Evolutionary conservation across 2,329 filamentous ascomycete species (phyloP), one percentile per base, ranked within the genome.

Genomic region (Metarhizium album): DNA sequence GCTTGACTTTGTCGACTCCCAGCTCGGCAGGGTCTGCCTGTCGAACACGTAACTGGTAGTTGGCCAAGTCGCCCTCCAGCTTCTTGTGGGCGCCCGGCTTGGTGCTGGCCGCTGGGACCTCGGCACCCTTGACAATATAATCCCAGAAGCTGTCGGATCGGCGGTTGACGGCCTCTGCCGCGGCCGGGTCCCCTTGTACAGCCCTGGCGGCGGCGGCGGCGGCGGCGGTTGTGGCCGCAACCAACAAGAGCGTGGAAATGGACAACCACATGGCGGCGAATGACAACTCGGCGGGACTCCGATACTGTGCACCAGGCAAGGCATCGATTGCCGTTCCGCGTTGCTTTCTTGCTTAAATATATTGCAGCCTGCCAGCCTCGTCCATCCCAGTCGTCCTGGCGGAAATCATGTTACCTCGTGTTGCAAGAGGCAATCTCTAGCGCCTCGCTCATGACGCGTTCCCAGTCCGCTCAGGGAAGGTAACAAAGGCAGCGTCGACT

Each of bases 1-100:
- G 91, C 82, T 95, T 97, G 63, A 96, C 90, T 45, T 75, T 87
- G 68, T 98, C 93, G 64, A 97, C 80, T 50, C 86, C 87, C 53
- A 98, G 83, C 57, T 78, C 76, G 55, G 79, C 79, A 48, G 93
- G 91, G 67, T 96, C 88, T 60, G 95, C 87, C 65, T 84, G 82
- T 83, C 95, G 95, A 58, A 87, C 83, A 57, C 93, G 82, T 57
- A 97, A 78, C 71, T 87, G 90, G 78, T 90, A 97, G 62, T 82
- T 76, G 63, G 90, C 85, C 38, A 96, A 80, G 67, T 84, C 83
- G 60, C 90, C 91, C 61, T 85, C 87, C 54, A 94, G 74, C 70
- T 91, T 82, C 58, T 87, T 49, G 46, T 46, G 37, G 6, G 22
- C 24, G 16, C 51, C 51, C 4, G 33, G 3, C 11, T 22, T 35